Conservation (phyloP, 2,329 filamentous ascomycete genomes). For the Cordyceps cicadae region DNA sequence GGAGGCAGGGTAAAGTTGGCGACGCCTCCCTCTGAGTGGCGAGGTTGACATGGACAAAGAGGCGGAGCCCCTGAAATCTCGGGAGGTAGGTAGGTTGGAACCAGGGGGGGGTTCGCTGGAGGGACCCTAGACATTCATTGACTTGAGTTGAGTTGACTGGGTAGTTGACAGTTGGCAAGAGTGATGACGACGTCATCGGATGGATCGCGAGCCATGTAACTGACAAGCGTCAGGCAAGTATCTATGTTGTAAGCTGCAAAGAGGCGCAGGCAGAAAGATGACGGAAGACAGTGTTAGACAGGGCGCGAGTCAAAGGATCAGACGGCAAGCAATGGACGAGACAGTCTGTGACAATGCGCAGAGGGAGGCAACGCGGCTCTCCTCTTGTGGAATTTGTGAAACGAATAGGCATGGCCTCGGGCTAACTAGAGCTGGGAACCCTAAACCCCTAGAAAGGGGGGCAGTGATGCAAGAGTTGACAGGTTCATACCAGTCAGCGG, state of each 20-base stretch:
- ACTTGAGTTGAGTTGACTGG: background rate
- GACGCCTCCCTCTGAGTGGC: background rate
- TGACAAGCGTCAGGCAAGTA: background rate
- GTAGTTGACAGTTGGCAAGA: background rate
- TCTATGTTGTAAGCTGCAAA: too few relatives aligned
- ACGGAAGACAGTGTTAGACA: background rate
- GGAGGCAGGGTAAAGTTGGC: background rate
- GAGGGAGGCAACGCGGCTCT: background rate
- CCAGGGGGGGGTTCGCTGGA: background rate
- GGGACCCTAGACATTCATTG: background rate
- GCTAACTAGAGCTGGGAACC: background rate
- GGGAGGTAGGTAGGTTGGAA: background rate
- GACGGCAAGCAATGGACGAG: background rate
- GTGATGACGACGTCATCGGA: conserved; percentile 5
- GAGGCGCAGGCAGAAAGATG: background rate
- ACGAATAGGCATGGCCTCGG: background rate
- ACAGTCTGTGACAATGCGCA: background rate
- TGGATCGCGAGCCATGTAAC: background rate
- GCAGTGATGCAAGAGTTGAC: background rate
- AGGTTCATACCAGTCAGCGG: too few relatives aligned
- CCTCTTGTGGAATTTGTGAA: background rate
- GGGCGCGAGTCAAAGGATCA: background rate
- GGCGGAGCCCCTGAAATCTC: conserved; percentile 11
- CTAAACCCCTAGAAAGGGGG: background rate
- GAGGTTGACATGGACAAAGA: background rate